Conservation (phyloP, 768 basidiomycete genomes). For the Rhizopogon roseolus region DNA sequence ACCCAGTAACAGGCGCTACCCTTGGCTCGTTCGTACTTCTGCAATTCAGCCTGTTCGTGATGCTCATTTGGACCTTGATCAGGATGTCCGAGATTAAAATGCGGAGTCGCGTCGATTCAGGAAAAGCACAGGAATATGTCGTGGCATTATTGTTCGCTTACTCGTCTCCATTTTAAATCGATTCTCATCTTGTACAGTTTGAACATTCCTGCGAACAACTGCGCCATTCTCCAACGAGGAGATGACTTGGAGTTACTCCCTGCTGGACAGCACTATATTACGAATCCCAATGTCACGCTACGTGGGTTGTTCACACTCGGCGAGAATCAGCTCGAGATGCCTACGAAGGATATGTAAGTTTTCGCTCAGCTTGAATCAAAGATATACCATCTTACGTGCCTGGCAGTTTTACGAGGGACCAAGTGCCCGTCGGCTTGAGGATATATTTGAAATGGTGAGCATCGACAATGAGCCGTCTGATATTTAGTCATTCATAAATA, state of each 20-base stretch:
- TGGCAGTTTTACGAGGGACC: conserved; percentile 74
- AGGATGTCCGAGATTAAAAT: conserved; percentile 76
- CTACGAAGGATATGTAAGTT: conserved; percentile 79
- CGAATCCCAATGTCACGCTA: conserved; percentile 77
- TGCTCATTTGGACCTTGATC: conserved; percentile 2
- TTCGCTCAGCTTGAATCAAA: conserved; percentile 55
- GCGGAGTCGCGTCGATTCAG: conserved; percentile 48
- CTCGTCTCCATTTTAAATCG: conserved; percentile 4
- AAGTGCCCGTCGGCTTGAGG: conserved; percentile 80
- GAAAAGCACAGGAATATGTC: conserved; percentile 57
- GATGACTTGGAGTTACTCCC: conserved; percentile 75
- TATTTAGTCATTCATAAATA: background rate
- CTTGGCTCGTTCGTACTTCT: conserved; percentile 47
- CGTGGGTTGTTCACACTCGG: conserved; percentile 78
- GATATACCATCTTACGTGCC: conserved; percentile 82
- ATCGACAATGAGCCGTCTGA: conserved; percentile 6
- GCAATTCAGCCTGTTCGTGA: background rate
- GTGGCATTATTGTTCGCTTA: conserved; percentile 67
- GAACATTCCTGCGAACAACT: conserved; percentile 83
- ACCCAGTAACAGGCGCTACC: conserved; percentile 53
- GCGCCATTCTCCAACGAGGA: conserved; percentile 77
- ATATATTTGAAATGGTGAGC: conserved; percentile 76
- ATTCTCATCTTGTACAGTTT: conserved; percentile 38
- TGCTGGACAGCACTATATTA: conserved; percentile 82
- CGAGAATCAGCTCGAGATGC: conserved; percentile 83